Evolutionary conservation across 2,329 filamentous ascomycete species (phyloP).

Genomic region (Pseudopithomyces chartarum): DNA sequence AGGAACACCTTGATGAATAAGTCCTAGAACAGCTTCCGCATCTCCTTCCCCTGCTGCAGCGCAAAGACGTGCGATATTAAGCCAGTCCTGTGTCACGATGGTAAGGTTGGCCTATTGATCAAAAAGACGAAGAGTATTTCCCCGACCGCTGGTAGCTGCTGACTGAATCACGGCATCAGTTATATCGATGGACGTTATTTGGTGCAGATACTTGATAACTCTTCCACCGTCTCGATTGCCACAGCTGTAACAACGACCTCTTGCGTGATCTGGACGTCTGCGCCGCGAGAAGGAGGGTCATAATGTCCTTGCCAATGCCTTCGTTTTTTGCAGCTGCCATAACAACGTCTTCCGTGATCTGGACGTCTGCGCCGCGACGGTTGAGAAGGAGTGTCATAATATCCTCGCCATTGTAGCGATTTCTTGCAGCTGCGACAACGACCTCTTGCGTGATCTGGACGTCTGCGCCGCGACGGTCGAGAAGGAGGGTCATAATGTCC

Average conservation of each 20-base stretch:
- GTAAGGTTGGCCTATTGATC: neutral
- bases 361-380: too few relatives aligned
- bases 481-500: conserved; percentile 13
- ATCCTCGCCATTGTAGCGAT: too few relatives aligned
- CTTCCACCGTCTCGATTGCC: conserved; percentile 2
- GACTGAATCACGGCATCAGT: conserved; percentile 9
- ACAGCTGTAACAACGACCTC: neutral
- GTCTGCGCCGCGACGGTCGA: neutral
- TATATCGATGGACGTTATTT: conserved; percentile 1
- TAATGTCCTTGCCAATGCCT: conserved; percentile 9
- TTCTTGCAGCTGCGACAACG: neutral
- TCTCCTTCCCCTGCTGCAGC: conserved; percentile 7
- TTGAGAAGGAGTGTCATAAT: too few relatives aligned
- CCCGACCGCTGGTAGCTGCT: conserved; percentile 11
- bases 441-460: neutral
- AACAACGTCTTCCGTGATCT: neutral
- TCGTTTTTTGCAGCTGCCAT: neutral
- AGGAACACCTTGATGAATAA: conserved; percentile 7
- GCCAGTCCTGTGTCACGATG: conserved; percentile 2
- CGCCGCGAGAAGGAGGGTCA: conserved; percentile 11
- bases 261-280: neutral
- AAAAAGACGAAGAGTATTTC: conserved; percentile 9
- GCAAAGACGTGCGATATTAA: conserved; percentile 11
- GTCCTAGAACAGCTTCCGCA: conserved; percentile 5
- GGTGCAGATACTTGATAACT: conserved; percentile 2